Evolutionary conservation across 129 eudicot species (phyloP), one percentile per base, ranked within the genome.

Genomic region (Flaveria sonorensis): DNA sequence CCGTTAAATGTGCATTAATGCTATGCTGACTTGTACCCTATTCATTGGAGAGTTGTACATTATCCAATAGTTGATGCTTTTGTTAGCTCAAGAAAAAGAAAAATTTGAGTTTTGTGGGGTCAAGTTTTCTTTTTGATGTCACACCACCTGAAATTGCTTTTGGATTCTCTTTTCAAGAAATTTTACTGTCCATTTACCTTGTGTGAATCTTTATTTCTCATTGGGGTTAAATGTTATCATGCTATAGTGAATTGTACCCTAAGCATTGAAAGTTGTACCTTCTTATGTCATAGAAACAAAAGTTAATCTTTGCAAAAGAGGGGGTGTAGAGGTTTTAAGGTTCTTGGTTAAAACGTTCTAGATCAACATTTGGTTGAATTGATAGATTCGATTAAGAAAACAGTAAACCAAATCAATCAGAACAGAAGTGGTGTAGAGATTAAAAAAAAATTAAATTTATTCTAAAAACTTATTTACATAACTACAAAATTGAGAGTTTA

Each of bases 81-180:
- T 48, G 53, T 48, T 48, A 21, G 56, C 56, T 42, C 10, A 10
- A 21, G 11, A 21, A 43, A 67, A 47, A 43, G 7, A 62, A 4
- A 36, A 36, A 36, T 1, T 12, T 14, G 43, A 24, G 18, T 18
- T 21, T 21, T 59, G 21, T 40, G 40, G 68, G 69, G 40, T 42
- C 69, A 40, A n/a, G 16, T 28, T 28, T 15, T 50, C 26, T 30
- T 71, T 50, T 71, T 15, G 66, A 56, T 19, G 55, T 73, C 77
- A 73, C 77, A 57, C 43, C 77, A 72, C 50, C 77, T 53, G 66
- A 28, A 30, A 72, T 72, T 72, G 77, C 77, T 55, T 39, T 56
- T 36, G 10, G 52, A 39, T 32, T 47, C 21, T 59, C 42, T 74
- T 57, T 74, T 24, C 40, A 42, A 59, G 5, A 74, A 57, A 57